Base-by-base conservation (phyloP, 148 eudicot genomes). In the Chenopodium formosanum region DNA sequence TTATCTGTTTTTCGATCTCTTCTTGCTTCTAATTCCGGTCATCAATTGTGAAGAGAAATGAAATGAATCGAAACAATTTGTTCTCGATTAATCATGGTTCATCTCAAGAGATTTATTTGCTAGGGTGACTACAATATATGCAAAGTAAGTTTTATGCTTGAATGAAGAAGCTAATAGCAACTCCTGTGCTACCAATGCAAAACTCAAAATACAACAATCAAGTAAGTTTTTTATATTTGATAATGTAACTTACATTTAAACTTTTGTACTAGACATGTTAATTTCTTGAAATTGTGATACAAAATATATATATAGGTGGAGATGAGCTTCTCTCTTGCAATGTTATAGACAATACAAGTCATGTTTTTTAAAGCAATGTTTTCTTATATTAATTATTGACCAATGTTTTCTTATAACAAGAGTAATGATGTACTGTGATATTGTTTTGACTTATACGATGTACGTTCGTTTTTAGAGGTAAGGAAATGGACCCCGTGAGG, bases 241-340 rank as follows among this genome's bases (percentile, higher is more conserved):
- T 80, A 52, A 79, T 69, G 32, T 80, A 46, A 70, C 52, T 71
- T 80, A 69, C 66, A 75, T 76, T 22, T 80, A 70, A 22, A 31
- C 79, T 68, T 13, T 70, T 69, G 47, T 76, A 69, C 62, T 76
- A 44, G 65, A 76, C 80, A 75, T 74, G 81, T 84, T 25, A 25
- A 25, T 25, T 76, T 75, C 71, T 80, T 52, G n/a, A 74, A 70
- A 80, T 62, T 80, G 86, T 80, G 70, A 79, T 75, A 79, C 72
- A 83, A 67, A n/a, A 7, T 20, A 62, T 62, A 62, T 62, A 46
- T 29, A 71, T 74, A 63, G 76, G 16, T 66, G 65, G 32, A 74
- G 48, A 75, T 58, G 79, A 81, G 73, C 66, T 75, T 82, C 56
- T 69, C 40, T 82, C 25, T 68, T 13, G 74, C 62, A 78, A 68